Conservation (phyloP, 768 basidiomycete species). For the Suillus discolor region DNA sequence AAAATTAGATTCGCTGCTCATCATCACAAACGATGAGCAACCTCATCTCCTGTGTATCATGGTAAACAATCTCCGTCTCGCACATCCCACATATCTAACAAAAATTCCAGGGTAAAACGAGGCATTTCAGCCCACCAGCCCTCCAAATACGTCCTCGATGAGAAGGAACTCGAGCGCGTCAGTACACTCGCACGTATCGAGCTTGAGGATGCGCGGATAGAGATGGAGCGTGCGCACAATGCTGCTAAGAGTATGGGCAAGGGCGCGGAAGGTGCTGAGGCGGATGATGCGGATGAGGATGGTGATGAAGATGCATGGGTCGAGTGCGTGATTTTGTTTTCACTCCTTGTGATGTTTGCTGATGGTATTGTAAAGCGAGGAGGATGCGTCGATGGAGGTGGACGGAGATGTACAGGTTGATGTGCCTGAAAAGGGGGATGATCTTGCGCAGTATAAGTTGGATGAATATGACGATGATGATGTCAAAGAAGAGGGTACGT, state of each 20-base stretch:
- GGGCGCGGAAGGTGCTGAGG: constrained; percentile 67
- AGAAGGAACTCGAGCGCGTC: constrained; percentile 86
- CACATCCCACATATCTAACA: constrained; percentile 3
- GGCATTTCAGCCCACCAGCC: constrained; percentile 79
- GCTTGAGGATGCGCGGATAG: constrained; percentile 86
- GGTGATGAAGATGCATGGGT: constrained; percentile 71
- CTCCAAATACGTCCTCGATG: constrained; percentile 86
- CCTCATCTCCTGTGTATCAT: constrained; percentile 74
- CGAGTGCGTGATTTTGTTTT: constrained; percentile 64
- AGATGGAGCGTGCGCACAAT: constrained; percentile 80
- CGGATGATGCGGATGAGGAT: constrained; percentile 53
- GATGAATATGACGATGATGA: constrained; percentile 89
- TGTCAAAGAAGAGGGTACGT: constrained; percentile 38
- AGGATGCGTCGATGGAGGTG: constrained; percentile 65
- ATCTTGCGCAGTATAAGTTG: constrained; percentile 85
- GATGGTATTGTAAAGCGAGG: constrained; percentile 39
- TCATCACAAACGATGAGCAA: constrained; percentile 54
- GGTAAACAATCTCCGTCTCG: constrained; percentile 32
- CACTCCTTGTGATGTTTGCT: constrained; percentile 18
- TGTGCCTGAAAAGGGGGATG: constrained; percentile 49
- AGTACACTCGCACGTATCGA: constrained; percentile 85
- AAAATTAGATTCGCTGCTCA: not conserved
- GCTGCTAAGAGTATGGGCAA: constrained; percentile 73
- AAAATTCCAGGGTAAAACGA: constrained; percentile 64
- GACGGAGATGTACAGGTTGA: constrained; percentile 38